Conservation (phyloP, 192 early-diverging fungal genomes). For the Rhizoclosmatium sp. region DNA sequence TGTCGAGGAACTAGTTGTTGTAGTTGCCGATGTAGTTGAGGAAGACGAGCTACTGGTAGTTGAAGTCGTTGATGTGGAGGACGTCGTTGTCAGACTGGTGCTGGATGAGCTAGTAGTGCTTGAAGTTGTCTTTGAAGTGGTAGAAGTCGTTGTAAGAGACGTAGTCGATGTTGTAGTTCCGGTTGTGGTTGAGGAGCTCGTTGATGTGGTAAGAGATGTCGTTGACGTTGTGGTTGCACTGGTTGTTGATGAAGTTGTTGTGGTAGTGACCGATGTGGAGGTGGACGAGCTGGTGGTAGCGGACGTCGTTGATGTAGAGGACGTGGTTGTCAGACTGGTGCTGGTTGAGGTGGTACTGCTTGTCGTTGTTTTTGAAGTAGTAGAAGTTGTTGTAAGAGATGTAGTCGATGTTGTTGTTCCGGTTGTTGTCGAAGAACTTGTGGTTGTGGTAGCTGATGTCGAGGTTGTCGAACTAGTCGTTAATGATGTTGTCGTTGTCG, state of each 20-base stretch:
- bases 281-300: not conserved
- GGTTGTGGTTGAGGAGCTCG: not conserved
- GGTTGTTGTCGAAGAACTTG: not conserved
- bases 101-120: not conserved
- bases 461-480: not conserved
- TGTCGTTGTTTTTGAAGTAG: not conserved
- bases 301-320: not conserved
- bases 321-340: not conserved
- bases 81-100: not conserved
- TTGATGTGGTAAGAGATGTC: conserved; percentile 2
- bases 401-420: not conserved
- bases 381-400: not conserved
- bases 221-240: not conserved
- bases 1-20: conserved; percentile 3
- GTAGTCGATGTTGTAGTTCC: not conserved
- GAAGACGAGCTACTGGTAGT: not conserved
- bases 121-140: not conserved
- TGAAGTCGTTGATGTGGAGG: not conserved
- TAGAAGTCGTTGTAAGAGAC: not conserved
- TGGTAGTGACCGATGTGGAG: not conserved
- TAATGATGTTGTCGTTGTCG: not conserved
- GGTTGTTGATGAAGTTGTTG: not conserved
- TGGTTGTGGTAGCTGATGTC: not conserved
- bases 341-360: not conserved
- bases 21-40: not conserved